Base-by-base conservation (phyloP, 352 stramenopile species). In the Globisporangium spiculum region DNA sequence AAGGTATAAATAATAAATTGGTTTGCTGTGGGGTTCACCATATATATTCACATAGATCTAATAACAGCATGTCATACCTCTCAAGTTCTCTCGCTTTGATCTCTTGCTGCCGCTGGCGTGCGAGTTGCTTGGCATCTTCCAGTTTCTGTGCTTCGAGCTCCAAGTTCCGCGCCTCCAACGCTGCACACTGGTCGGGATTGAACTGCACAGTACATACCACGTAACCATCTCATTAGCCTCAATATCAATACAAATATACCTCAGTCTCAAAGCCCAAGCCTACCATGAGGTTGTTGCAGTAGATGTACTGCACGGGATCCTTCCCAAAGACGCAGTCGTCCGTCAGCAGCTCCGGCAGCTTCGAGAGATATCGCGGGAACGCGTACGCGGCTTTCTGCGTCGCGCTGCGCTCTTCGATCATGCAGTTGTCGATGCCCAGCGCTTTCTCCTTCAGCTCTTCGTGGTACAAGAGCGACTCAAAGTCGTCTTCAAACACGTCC, bases 281-380 rank as follows among this genome's bases (percentile, higher is more conserved):
- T 74, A 92, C 84, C 81, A 88, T 65, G 22, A 91, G 66, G 68
- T 92, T 92, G 75, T 90, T 89, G 75, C 82, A 88, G 80, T 90
- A 86, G 81, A 92, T 78, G 86, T 79, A 88, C 66, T 86, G 72
- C 66, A 89, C 75, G 1, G 80, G 81, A 50, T 83, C 73, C 63
- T 81, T 76, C 24, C 84, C 84, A 63, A 92, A 90, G 8, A 84
- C 81, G 61, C 69, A 83, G 67, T 89, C 53, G 46, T 87, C 78
- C 8, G 80, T 81, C 38, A 92, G 80, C 36, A 88, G 70, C 56
- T 71, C 67, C 27, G 84, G 79, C 61, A 91, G 68, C 58, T 90
- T 85, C 34, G 73, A 72, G 1, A 92, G 52, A 55, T 90, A 92
- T 20, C 73, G 74, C 30, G 84, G 84, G 38, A 86, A 89, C 63